These are phyloP conservation scores for Aspergillus nanangensis DNA, from an alignment of 495 filamentous ascomycete genomes.

Conservation along the genomic window DNA sequence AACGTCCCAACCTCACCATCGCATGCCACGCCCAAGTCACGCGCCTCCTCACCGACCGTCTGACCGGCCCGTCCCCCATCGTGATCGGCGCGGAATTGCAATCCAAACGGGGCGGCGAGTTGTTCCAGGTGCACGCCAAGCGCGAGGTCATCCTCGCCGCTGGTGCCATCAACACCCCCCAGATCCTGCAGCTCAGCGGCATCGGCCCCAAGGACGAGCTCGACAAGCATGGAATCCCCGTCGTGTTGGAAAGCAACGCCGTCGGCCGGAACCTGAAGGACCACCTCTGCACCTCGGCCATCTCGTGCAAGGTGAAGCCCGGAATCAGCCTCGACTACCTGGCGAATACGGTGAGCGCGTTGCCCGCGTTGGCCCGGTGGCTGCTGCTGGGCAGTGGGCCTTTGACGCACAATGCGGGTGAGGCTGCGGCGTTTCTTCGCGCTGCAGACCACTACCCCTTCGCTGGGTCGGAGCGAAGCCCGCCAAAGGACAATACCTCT, in stretches of 20 bases:
- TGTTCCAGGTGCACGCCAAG: slow-evolving; percentile 20
- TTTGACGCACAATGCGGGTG: slow-evolving; percentile 18
- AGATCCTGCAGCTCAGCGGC: slow-evolving; percentile 33
- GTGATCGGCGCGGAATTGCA: slow-evolving; percentile 19
- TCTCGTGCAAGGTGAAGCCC: slow-evolving; percentile 17
- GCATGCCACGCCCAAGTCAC: slow-evolving; percentile 15
- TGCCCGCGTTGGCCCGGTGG: slow-evolving; percentile 17
- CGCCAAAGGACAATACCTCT: slow-evolving; percentile 9
- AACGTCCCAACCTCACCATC: slow-evolving; percentile 16
- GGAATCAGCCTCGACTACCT: slow-evolving; percentile 20
- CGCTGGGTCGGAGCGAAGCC: neutral
- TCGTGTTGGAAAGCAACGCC: slow-evolving; percentile 8
- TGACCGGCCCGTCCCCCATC: slow-evolving; percentile 3
- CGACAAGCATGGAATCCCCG: slow-evolving; percentile 8
- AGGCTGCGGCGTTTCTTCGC: slow-evolving; percentile 18
- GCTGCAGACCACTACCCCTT: slow-evolving; percentile 7
- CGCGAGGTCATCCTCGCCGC: slow-evolving; percentile 30
- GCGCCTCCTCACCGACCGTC: slow-evolving; percentile 13
- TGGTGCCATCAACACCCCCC: slow-evolving; percentile 29
- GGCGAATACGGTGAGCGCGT: slow-evolving; percentile 6
- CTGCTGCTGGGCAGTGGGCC: slow-evolving; percentile 13
- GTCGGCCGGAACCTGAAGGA: slow-evolving; percentile 18
- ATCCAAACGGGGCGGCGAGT: slow-evolving; percentile 9
- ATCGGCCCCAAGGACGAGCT: slow-evolving; percentile 32
- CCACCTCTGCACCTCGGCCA: slow-evolving; percentile 16